Evolutionary conservation across 768 basidiomycete species (phyloP), one percentile per base, ranked within the genome.

Genomic region (Pisolithus sp.): DNA sequence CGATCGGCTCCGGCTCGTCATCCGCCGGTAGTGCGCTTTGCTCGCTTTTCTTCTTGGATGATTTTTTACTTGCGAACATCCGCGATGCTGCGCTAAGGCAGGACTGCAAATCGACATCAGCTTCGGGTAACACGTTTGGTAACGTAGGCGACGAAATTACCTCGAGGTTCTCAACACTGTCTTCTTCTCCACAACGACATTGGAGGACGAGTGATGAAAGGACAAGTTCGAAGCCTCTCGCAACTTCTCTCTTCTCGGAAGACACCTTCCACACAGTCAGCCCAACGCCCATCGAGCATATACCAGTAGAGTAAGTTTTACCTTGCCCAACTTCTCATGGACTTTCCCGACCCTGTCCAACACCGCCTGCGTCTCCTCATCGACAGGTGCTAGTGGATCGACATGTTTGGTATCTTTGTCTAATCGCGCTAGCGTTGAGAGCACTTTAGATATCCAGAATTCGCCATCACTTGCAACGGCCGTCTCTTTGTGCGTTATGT

Each of bases 371-470:
- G 81, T 77, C 30, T 85, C 80, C 30, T 83, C 78, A 37, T 84
- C 83, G 3, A 73, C 57, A 8, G 82, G 77, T 7, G 68, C 66
- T 1, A 85, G 67, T 5, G 72, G 57, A 6, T 73, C 68, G 46
- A 85, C 76, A 54, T 92, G 88, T 62, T 90, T 92, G 28, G 65
- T 62, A 63, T 91, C 86, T 39, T 73, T 71, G 64, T 87, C 83
- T 26, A 94, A 63, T 42, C 61, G 52, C 45, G 72, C 69, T 51
- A 89, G 75, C 12, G 75, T 80, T 5, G 70, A 63, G 10, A 93
- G 72, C 9, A 81, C 78, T 60, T 81, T 81, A 3, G 81, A 75
- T 8, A 88, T 73, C 93, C 93, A 96, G 54, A 89, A 81, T 58
- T 84, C 77, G 26, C 90, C 89, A 52, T 89, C 79, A 7, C 81